Evolutionary conservation across 192 early-diverging fungal species (phyloP), one percentile per base, ranked within the genome.

Genomic region (Chytriomyces hyalinus): DNA sequence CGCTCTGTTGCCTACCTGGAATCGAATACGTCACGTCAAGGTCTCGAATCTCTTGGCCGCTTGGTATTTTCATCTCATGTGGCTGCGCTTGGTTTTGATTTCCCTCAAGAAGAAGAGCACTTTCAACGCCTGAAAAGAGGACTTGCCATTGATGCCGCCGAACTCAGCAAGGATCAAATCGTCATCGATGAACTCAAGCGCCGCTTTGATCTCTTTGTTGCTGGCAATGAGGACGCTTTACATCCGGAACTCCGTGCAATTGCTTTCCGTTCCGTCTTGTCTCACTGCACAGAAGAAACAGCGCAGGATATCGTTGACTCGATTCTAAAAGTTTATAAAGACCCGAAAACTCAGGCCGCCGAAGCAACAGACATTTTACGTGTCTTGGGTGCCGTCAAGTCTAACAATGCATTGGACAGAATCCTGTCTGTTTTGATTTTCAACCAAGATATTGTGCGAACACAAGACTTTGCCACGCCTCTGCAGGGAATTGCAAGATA

Each of bases 1-100:
- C 63, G 84, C 45, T 81, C 84, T 5, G 91, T 88, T 24, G 96
- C 90, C 87, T 92, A 91, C 61, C 78, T 86, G 64, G 87, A 93
- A 79, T 80, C 87, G 6, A 81, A 85, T 4, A 85, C 4, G 85
- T 84, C 93, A 44, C 77, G 71, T 46, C 80, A 90, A 15, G 87
- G 88, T n/a, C 82, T 98, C 65, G 82, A 88, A 45, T 82, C 84
- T 17, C 87, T 98, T 50, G 83, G 85, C 60, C 88, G 90, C 80
- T 78, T 82, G 26, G 81, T 98, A 66, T 94, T 94, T 83, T 86
- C 91, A 46, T 86, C 87, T 77, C 86, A 95, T 57, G 92, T 89
- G 46, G 80, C 87, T 65, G 79, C 83, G 8, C 82, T 97, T 6
- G 95, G 95, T 48, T 96, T 91, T 89, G 92, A 96, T 66, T 87